phyloP scores from a whole-genome alignment of 2,329 filamentous ascomycete species.

The Neonectria neomacrospora region DNA sequence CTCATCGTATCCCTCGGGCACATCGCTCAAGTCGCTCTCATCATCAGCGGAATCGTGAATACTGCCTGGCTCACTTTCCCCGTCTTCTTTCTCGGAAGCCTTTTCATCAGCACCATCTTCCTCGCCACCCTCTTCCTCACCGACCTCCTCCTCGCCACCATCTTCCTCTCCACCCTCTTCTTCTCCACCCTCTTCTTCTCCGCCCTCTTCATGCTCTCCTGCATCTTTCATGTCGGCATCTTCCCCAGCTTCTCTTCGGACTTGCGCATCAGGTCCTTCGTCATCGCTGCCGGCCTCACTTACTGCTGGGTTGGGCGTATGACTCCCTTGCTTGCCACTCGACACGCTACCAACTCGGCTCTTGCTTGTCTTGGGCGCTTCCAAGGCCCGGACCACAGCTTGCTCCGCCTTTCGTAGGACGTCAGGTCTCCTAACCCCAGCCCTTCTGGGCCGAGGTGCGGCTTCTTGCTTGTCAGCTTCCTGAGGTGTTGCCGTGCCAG shows the following conservation, averaged over 20 bases:
- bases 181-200: slow-evolving; percentile 36
- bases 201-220: slow-evolving; percentile 44
- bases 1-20: slow-evolving; percentile 67
- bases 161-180: slow-evolving; percentile 46
- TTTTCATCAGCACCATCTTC: slow-evolving; percentile 45
- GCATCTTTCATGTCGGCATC: slow-evolving; percentile 58
- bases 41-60: slow-evolving; percentile 74
- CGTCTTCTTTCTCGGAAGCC: slow-evolving; percentile 43
- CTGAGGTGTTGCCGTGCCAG: slow-evolving; percentile 49
- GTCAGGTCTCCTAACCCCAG: slow-evolving; percentile 65
- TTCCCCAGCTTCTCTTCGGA: slow-evolving; percentile 50
- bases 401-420: slow-evolving; percentile 71
- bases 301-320: slow-evolving; percentile 51
- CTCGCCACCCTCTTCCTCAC: slow-evolving; percentile 43
- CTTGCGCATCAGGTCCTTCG: slow-evolving; percentile 54
- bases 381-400: slow-evolving; percentile 62
- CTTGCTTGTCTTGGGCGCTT: slow-evolving; percentile 61
- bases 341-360: slow-evolving; percentile 63
- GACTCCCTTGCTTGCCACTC: slow-evolving; percentile 59
- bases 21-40: slow-evolving; percentile 70
- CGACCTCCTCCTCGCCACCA: slow-evolving; percentile 44
- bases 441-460: slow-evolving; percentile 53
- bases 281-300: slow-evolving; percentile 55
- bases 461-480: slow-evolving; percentile 56
- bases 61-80: slow-evolving; percentile 58